Conservation (phyloP, 768 basidiomycete species). For the Leccinum subtestaceum region DNA sequence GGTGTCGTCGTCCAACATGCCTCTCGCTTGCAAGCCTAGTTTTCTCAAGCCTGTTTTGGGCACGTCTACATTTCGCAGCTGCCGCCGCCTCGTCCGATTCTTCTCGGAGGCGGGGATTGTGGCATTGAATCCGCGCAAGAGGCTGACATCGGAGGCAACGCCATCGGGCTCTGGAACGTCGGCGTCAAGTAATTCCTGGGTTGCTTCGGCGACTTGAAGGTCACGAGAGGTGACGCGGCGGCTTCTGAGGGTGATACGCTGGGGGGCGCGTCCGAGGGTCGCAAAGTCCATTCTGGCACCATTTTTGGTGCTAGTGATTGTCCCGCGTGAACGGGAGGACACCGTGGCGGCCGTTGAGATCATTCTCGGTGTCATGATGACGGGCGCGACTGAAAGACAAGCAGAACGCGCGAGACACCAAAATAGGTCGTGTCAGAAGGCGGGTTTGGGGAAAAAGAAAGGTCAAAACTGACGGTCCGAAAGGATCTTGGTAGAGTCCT, state of each 20-base stretch:
- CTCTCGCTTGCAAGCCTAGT: slow-evolving; percentile 75
- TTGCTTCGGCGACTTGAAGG: slow-evolving; percentile 79
- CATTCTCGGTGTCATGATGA: slow-evolving; percentile 88
- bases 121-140: slow-evolving; percentile 90
- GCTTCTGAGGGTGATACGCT: slow-evolving; percentile 60
- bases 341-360: slow-evolving; percentile 68
- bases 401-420: background rate
- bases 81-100: slow-evolving; percentile 69
- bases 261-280: slow-evolving; percentile 74
- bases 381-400: slow-evolving; percentile 65
- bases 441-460: background rate
- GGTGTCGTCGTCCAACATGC: slow-evolving; percentile 53
- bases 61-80: slow-evolving; percentile 76
- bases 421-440: background rate
- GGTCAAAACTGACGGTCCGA: slow-evolving; percentile 58
- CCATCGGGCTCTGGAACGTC: slow-evolving; percentile 75
- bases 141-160: slow-evolving; percentile 68
- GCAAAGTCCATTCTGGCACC: slow-evolving; percentile 63
- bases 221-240: slow-evolving; percentile 79
- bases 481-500: slow-evolving; percentile 68
- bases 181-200: slow-evolving; percentile 67
- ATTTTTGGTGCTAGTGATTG: slow-evolving; percentile 29
- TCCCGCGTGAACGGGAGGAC: slow-evolving; percentile 45
- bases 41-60: slow-evolving; percentile 76
- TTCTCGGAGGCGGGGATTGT: slow-evolving; percentile 89